A percentile compares a stretch with the other conserved stretches of the same genome.
phyloP scores from a whole-genome alignment of 768 basidiomycete species.

The Leccinum olivaceopallidum region DNA sequence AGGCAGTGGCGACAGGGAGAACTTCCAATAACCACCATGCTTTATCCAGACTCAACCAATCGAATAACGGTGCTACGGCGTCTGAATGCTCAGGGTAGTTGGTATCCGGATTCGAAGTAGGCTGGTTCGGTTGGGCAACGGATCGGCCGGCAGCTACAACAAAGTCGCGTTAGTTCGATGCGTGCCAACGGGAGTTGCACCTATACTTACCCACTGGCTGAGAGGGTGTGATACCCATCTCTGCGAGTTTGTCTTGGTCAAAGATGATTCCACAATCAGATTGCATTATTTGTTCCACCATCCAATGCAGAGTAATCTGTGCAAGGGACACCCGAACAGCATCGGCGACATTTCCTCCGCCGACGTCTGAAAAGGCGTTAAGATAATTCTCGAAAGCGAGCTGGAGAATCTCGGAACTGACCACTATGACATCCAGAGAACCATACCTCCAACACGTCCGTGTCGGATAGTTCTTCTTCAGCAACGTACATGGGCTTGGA shows the following conservation, averaged over 20 bases:
- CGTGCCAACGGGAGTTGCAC: neutral
- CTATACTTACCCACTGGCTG: constrained; percentile 5
- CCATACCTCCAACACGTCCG: constrained; percentile 79
- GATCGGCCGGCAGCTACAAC: neutral
- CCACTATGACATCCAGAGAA: constrained; percentile 74
- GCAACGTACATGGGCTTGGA: neutral
- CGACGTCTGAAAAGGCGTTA: constrained; percentile 51
- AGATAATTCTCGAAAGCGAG: constrained; percentile 1
- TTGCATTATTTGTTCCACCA: constrained; percentile 65
- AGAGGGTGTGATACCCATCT: constrained; percentile 38
- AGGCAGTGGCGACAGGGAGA: constrained; percentile 51
- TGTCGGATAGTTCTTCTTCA: constrained; percentile 10
- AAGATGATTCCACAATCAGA: constrained; percentile 64
- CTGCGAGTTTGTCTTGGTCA: constrained; percentile 46
- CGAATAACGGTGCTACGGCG: constrained; percentile 53
- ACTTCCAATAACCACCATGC: constrained; percentile 78
- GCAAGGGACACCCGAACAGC: constrained; percentile 42
- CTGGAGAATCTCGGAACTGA: constrained; percentile 32
- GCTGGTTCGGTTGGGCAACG: neutral
- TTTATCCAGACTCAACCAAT: constrained; percentile 43
- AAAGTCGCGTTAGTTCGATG: neutral
- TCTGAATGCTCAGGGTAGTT: constrained; percentile 21
- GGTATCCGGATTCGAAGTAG: neutral
- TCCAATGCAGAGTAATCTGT: constrained; percentile 73
- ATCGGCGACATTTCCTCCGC: constrained; percentile 60